phyloP scores from a whole-genome alignment of 169 alveolate species.

The Plasmodium adleri region DNA sequence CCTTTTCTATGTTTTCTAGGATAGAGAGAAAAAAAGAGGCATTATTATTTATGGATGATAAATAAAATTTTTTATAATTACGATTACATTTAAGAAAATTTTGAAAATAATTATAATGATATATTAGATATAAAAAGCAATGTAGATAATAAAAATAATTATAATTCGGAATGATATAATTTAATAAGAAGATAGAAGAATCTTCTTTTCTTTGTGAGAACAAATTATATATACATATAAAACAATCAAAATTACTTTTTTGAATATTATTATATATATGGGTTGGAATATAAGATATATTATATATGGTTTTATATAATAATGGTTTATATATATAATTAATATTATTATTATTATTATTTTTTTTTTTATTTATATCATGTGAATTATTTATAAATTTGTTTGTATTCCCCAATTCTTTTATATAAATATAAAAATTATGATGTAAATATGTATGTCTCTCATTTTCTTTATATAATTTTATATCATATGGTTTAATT shows the following conservation, averaged over 20 bases:
- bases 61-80: no score
- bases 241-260: background rate
- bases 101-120: slow-evolving; percentile 26
- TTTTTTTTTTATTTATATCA: background rate
- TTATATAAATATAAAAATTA: slow-evolving; percentile 1
- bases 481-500: slow-evolving; percentile 16
- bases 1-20: no score
- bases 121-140: slow-evolving; percentile 15
- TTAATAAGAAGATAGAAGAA: slow-evolving; percentile 19
- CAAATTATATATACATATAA: slow-evolving; percentile 28
- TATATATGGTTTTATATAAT: background rate
- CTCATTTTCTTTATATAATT: background rate
- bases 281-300: slow-evolving; percentile 4
- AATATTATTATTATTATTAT: background rate
- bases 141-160: slow-evolving; percentile 33
- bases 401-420: background rate
- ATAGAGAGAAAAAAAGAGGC: no score
- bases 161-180: slow-evolving; percentile 16
- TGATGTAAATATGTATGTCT: background rate
- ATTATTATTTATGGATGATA: no score
- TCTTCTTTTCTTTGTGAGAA: slow-evolving; percentile 25
- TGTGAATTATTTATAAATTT: background rate
- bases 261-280: slow-evolving; percentile 6
- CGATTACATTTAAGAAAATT: no score
- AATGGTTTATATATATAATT: background rate